Percentiles rank a stretch among this genome's conserved stretches.
Evolutionary conservation across 176 grass and related monocot species (phyloP).

Genomic region (Oryza nivara): DNA sequence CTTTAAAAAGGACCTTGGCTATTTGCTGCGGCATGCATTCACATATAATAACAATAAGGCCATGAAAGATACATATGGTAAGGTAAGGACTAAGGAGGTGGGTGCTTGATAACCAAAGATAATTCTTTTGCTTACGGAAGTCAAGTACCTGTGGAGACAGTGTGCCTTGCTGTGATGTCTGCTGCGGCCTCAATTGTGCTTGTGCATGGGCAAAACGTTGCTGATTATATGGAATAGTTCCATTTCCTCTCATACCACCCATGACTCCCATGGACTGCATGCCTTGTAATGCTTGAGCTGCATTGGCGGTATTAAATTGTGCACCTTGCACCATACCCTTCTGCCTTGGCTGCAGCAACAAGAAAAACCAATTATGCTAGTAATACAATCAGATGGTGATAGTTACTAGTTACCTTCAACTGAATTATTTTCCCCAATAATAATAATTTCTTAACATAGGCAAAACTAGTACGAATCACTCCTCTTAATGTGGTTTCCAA

Average conservation of each 20-base stretch:
- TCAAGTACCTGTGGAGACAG: slow-evolving; percentile 84
- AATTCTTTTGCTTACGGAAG: slow-evolving; percentile 36
- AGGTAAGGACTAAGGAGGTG: neutral
- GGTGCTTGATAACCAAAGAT: neutral
- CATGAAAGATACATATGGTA: slow-evolving; percentile 19
- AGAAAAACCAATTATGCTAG: slow-evolving; percentile 20
- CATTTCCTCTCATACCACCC: slow-evolving; percentile 81
- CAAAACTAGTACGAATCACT: neutral
- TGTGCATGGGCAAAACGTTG: slow-evolving; percentile 79
- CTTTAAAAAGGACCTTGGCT: slow-evolving; percentile 9
- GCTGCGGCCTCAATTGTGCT: slow-evolving; percentile 80
- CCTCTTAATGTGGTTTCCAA: neutral
- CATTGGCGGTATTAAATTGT: slow-evolving; percentile 62
- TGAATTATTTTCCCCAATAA: neutral
- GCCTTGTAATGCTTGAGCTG: slow-evolving; percentile 78
- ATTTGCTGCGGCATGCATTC: slow-evolving; percentile 15
- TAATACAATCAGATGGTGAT: slow-evolving; percentile 17
- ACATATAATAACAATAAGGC: neutral
- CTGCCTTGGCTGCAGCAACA: slow-evolving; percentile 74
- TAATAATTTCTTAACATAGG: slow-evolving; percentile 14
- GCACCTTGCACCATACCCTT: slow-evolving; percentile 81
- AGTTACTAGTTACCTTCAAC: slow-evolving; percentile 4
- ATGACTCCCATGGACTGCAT: slow-evolving; percentile 97
- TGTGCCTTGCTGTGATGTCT: slow-evolving; percentile 59
- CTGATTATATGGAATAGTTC: slow-evolving; percentile 70